Percentiles rank a stretch among this genome's conserved stretches.
phyloP scores from a whole-genome alignment of 2,329 filamentous ascomycete species.

The Scytalidium lignicola region DNA sequence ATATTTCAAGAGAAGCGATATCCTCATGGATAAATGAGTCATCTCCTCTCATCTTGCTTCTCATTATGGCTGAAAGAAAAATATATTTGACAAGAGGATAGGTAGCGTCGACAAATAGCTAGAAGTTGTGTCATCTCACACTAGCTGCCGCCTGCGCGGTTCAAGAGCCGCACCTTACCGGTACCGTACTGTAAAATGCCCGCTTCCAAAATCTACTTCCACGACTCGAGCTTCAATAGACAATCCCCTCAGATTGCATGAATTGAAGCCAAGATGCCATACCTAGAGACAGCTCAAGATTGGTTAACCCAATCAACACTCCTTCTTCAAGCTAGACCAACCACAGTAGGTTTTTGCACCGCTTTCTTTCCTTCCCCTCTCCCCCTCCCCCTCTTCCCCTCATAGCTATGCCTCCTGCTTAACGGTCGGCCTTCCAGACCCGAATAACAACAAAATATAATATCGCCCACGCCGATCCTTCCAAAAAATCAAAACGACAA shows the following conservation, averaged over 20 bases:
- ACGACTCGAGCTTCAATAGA: background rate
- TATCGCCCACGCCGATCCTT: conserved; percentile 42
- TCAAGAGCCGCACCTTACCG: background rate
- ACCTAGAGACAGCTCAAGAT: conserved; percentile 76
- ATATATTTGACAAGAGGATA: background rate
- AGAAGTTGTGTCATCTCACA: background rate
- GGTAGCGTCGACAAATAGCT: background rate
- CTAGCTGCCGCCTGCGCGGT: background rate
- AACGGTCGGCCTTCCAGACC: conserved; percentile 51
- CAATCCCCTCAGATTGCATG: background rate
- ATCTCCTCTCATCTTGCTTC: background rate
- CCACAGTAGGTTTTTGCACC: conserved; percentile 57
- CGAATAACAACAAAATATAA: conserved; percentile 91
- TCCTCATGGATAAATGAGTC: conserved; percentile 6
- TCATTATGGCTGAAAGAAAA: background rate
- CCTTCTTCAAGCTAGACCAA: conserved; percentile 80
- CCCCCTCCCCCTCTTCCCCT: conserved; percentile 3
- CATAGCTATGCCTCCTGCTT: conserved; percentile 12
- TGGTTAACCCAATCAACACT: conserved; percentile 87
- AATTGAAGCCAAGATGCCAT: conserved; percentile 56
- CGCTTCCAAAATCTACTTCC: background rate
- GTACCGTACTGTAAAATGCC: too few relatives aligned
- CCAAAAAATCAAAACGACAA: conserved; percentile 25
- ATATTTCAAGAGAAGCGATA: background rate
- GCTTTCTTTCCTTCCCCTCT: conserved; percentile 5